Conservation (phyloP, 208 protist species). For the Crithidia fasciculata region DNA sequence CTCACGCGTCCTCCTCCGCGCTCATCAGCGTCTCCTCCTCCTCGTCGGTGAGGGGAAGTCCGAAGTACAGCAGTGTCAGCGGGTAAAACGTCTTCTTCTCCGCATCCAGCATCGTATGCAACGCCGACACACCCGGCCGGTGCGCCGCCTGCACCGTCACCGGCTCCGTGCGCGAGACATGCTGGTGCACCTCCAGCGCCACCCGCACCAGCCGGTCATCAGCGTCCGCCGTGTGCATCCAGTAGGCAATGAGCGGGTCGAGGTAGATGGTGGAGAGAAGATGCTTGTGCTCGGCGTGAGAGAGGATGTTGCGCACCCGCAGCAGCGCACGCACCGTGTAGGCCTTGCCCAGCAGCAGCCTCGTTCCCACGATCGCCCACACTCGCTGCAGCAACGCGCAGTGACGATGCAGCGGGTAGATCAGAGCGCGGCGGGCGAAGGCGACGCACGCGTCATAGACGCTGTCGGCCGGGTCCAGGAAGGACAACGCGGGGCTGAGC, state of each 20-base stretch:
- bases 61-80: slow-evolving; percentile 58
- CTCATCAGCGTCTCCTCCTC: background rate
- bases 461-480: slow-evolving; percentile 76
- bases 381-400: slow-evolving; percentile 76
- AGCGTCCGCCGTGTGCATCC: slow-evolving; percentile 50
- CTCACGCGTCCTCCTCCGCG: background rate
- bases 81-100: slow-evolving; percentile 46
- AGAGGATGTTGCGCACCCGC: slow-evolving; percentile 71
- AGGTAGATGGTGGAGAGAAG: slow-evolving; percentile 81
- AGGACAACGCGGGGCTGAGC: slow-evolving; percentile 83
- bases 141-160: slow-evolving; percentile 24
- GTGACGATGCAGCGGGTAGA: slow-evolving; percentile 89
- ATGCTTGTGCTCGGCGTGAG: slow-evolving; percentile 84
- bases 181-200: slow-evolving; percentile 75
- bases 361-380: slow-evolving; percentile 70
- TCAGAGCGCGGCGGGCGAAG: slow-evolving; percentile 80
- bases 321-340: slow-evolving; percentile 80
- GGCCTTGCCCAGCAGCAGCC: slow-evolving; percentile 70
- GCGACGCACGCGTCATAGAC: slow-evolving; percentile 79
- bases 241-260: slow-evolving; percentile 81
- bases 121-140: slow-evolving; percentile 2
- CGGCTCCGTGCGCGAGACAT: slow-evolving; percentile 57
- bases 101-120: slow-evolving; percentile 29
- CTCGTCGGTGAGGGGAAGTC: slow-evolving; percentile 46
- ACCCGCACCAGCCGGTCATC: slow-evolving; percentile 56